Percentiles rank a stretch among this genome's conserved stretches.
These are phyloP conservation scores for Rhytidiadelphus loreus DNA, from an alignment of 225 moss, liverwort and hornwort genomes.

Conservation along the genomic window DNA sequence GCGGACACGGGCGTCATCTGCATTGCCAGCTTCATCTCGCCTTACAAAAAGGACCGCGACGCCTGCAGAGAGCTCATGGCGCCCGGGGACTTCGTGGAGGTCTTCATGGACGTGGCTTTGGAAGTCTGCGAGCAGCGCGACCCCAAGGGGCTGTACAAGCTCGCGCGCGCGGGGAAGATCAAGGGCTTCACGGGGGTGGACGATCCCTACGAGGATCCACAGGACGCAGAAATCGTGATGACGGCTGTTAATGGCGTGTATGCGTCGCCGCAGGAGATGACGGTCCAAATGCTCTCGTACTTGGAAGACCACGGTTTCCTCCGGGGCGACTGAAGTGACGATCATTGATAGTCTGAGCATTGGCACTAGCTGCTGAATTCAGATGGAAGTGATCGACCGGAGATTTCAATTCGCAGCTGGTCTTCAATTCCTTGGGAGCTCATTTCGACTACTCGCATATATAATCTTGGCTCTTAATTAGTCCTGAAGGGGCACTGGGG, in stretches of 20 bases:
- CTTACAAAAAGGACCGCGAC: constrained; percentile 46
- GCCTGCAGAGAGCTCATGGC: constrained; percentile 27
- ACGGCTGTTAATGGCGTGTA: constrained; percentile 21
- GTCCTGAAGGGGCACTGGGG: not conserved
- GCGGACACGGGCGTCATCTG: constrained; percentile 52
- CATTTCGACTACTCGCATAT: not conserved
- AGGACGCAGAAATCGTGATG: constrained; percentile 39
- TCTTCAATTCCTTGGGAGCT: not conserved
- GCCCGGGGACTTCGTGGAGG: constrained; percentile 48
- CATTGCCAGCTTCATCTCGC: constrained; percentile 65
- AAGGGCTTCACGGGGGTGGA: constrained; percentile 60
- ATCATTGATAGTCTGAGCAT: not conserved
- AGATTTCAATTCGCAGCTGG: not conserved
- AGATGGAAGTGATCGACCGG: not conserved
- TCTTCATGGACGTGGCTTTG: constrained; percentile 54
- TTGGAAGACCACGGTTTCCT: constrained; percentile 34
- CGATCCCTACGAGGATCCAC: constrained; percentile 50
- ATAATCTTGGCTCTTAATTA: not conserved
- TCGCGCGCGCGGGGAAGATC: constrained; percentile 60
- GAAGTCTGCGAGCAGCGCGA: constrained; percentile 54
- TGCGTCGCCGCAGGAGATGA: constrained; percentile 48
- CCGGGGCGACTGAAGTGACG: not conserved
- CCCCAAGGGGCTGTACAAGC: constrained; percentile 56
- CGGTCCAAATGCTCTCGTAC: constrained; percentile 20
- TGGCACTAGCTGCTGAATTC: not conserved